Evolutionary conservation across 140 eudicot species (phyloP).

Genomic region (Ambrosia hybrid): DNA sequence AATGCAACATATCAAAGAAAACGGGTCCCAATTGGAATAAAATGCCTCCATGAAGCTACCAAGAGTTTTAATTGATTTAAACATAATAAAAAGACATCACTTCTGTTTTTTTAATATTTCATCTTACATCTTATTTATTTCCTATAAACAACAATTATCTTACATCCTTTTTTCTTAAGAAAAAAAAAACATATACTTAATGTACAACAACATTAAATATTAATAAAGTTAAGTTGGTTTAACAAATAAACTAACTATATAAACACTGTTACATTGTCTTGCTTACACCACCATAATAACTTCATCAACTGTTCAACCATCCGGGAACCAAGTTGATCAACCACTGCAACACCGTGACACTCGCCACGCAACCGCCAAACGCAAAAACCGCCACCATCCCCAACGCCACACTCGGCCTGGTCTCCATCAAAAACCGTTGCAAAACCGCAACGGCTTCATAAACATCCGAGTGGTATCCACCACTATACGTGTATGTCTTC

Average conservation of each 20-base stretch:
- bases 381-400: conserved; percentile 42
- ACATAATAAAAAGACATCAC: background rate
- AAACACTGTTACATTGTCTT: too few species aligned
- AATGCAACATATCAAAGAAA: background rate
- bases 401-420: conserved; percentile 57
- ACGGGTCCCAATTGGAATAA: background rate
- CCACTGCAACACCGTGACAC: conserved; percentile 18
- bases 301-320: background rate
- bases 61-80: background rate
- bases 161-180: too few species aligned
- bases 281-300: too few species aligned
- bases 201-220: background rate
- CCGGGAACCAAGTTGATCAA: conserved; percentile 18
- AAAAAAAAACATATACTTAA: too few species aligned
- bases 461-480: conserved; percentile 38
- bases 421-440: conserved; percentile 48
- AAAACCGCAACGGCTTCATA: conserved; percentile 42
- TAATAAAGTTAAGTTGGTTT: background rate
- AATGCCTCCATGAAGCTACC: background rate
- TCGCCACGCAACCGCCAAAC: conserved; percentile 31
- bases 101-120: too few species aligned
- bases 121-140: background rate
- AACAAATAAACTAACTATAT: background rate
- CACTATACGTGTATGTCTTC: conserved; percentile 29
- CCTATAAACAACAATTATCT: too few species aligned